These are phyloP conservation scores for Galeopsis tetrahit DNA, from an alignment of 257 asterid species.

Conservation along the genomic window DNA sequence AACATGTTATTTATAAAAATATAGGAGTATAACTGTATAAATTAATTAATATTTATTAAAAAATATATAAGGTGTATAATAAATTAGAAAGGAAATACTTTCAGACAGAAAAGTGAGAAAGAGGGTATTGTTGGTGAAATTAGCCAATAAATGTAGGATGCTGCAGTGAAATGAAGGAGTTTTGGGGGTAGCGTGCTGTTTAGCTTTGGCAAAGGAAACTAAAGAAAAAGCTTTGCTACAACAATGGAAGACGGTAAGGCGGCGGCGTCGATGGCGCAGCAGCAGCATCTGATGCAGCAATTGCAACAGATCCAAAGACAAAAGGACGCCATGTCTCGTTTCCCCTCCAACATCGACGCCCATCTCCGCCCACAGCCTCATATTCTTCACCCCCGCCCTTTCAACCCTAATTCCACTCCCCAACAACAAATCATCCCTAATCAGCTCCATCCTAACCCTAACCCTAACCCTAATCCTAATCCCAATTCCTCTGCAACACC, in stretches of 20 bases:
- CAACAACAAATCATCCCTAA: conserved; percentile 35
- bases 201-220: background rate
- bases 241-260: conserved; percentile 44
- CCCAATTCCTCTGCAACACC: conserved; percentile 33
- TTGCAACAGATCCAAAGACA: conserved; percentile 68
- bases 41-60: too few relatives aligned
- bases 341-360: conserved; percentile 93
- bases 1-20: too few relatives aligned
- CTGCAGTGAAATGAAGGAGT: background rate
- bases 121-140: too few relatives aligned
- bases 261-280: conserved; percentile 36
- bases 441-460: conserved; percentile 39
- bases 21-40: too few relatives aligned
- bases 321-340: conserved; percentile 86
- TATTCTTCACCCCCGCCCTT: conserved; percentile 59
- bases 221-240: background rate
- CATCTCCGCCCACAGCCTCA: conserved; percentile 85
- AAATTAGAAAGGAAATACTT: too few relatives aligned
- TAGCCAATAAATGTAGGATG: too few relatives aligned
- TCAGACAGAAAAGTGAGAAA: too few relatives aligned
- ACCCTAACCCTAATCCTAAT: conserved; percentile 37
- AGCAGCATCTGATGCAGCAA: conserved; percentile 38
- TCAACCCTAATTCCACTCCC: conserved; percentile 44
- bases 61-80: too few relatives aligned
- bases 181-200: background rate